phyloP scores from a whole-genome alignment of 805 yeast genomes.

The Spathaspora sp. region DNA sequence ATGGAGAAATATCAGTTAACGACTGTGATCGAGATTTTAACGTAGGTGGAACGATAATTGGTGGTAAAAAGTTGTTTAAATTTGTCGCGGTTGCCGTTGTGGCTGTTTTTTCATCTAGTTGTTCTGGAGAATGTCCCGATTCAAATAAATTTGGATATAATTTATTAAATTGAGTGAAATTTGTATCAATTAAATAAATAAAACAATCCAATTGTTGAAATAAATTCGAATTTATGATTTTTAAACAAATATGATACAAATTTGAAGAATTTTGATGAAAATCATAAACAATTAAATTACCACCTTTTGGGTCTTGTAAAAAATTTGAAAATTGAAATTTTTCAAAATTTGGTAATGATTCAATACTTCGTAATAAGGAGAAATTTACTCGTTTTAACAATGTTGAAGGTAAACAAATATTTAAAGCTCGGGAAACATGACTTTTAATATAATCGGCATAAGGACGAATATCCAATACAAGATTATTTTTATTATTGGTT shows the following conservation, averaged over 20 bases:
- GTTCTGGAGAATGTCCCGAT: conserved; percentile 11
- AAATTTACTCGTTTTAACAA: conserved; percentile 73
- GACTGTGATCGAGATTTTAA: conserved; percentile 14
- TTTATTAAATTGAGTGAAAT: conserved; percentile 34
- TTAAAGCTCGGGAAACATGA: conserved; percentile 60
- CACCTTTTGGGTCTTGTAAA: conserved; percentile 11
- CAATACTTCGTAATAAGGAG: conserved; percentile 57
- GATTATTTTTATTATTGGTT: not conserved
- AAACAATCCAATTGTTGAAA: conserved; percentile 1
- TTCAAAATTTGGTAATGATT: conserved; percentile 55
- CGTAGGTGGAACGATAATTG: conserved; percentile 6
- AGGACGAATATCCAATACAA: conserved; percentile 78
- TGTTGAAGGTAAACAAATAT: conserved; percentile 88
- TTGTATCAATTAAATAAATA: conserved; percentile 39
- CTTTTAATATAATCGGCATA: conserved; percentile 64
- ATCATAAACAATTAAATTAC: conserved; percentile 44
- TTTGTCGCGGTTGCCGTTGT: not conserved
- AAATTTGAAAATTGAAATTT: conserved; percentile 37
- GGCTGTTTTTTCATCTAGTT: not conserved
- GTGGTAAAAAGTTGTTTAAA: conserved; percentile 5
- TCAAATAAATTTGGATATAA: conserved; percentile 16
- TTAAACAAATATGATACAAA: conserved; percentile 45
- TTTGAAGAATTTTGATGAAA: conserved; percentile 30
- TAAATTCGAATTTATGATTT: conserved; percentile 33
- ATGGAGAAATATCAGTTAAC: conserved; percentile 12